Conservation (phyloP, 805 yeast species). For the Saccharomycopsis selenospora region DNA sequence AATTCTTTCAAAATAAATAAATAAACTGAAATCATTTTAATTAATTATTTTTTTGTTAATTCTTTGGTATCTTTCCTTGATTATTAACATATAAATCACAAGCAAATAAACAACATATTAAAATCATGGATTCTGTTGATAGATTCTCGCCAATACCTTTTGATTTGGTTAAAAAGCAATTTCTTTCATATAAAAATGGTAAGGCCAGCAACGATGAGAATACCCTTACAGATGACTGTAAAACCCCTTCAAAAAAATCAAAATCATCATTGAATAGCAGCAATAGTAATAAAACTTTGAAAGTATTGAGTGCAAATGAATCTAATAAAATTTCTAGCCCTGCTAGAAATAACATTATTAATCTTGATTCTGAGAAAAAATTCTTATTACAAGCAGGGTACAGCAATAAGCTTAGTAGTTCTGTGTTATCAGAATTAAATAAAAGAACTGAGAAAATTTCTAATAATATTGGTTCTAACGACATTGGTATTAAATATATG, state of each 20-base stretch:
- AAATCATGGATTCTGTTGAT: neutral
- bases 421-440: conserved; percentile 33
- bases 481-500: conserved; percentile 25
- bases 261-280: conserved; percentile 1
- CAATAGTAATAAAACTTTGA: neutral
- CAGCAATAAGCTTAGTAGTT: conserved; percentile 33
- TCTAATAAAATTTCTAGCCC: neutral
- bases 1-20: too few species aligned
- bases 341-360: conserved; percentile 3
- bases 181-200: conserved; percentile 4
- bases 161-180: conserved; percentile 18
- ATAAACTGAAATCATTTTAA: neutral
- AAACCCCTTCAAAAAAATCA: conserved; percentile 6
- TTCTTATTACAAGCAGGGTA: conserved; percentile 34
- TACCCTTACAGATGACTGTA: neutral
- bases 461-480: conserved; percentile 8
- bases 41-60: neutral
- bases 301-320: conserved; percentile 1
- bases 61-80: neutral
- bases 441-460: conserved; percentile 29
- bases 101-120: neutral
- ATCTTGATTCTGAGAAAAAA: conserved; percentile 32
- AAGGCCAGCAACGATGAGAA: conserved; percentile 3
- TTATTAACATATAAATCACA: neutral
- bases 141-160: conserved; percentile 20